Base-by-base conservation (phyloP, 2,329 filamentous ascomycete species). In the Fusarium floridanum region DNA sequence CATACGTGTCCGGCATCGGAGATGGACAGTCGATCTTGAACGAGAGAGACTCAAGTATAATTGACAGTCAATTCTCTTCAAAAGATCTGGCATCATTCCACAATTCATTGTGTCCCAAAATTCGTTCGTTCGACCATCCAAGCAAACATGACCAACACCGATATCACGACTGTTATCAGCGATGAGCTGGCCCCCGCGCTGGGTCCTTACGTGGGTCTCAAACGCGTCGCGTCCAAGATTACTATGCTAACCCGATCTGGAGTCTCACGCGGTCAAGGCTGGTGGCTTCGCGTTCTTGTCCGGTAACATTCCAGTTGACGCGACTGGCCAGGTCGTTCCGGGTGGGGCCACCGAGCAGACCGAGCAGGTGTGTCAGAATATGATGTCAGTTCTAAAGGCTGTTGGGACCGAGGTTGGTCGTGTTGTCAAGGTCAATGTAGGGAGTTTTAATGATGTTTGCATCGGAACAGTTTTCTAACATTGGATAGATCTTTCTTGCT, bases 391-490 rank as follows among this genome's bases (percentile, higher is more conserved):
- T 20, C 37, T 43, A 20, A 29, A 37, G 34, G 57, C 57, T 17
- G 57, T 36, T 17, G 57, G 57, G 34, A 41, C 34, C n/a, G 20
- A 39, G 12, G 17, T 61, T 29, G 24, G 34, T 22, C n/a, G 12
- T 12, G 36, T 61, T 36, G 57, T 41, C 57, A 61, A 61, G 24
- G 57, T 61, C 27, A 61, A 37, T 7, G 57, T 61, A 36, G n/a
- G 41, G 20, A 57, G 29, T 22, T 20, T 57, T 0, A 9, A 22
- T 20, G 20, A 45, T 45, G 6, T 14, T 45, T 8, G 4, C 20
- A 45, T 14, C 12, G 20, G n/a, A 45, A 45, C 8, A 4, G 12
- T 22, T 45, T 45, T 0, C 20, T 36, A 57, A 57, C 53, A 0
- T 29, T 4, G 6, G 14, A 17, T 22, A 61, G 57, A 43, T 63